These are phyloP conservation scores for Mortierella sp. DNA, from an alignment of 371 early-diverging fungal genomes.

Conservation along the genomic window DNA sequence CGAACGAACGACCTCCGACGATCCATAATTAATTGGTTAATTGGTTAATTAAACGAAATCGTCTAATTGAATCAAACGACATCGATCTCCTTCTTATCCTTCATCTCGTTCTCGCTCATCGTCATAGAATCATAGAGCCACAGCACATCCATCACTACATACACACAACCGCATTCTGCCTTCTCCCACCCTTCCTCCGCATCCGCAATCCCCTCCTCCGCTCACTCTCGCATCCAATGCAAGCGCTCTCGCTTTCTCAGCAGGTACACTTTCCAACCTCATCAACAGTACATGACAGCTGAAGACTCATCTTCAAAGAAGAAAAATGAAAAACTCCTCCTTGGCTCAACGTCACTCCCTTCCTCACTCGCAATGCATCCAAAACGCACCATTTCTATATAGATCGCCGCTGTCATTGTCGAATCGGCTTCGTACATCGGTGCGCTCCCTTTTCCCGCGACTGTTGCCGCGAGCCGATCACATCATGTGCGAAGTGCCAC, in stretches of 20 bases:
- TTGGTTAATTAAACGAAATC: too few species aligned
- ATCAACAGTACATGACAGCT: neutral
- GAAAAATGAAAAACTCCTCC: neutral
- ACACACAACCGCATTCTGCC: too few species aligned
- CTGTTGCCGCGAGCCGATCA: constrained; percentile 21
- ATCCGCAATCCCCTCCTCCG: too few species aligned
- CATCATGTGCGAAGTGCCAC: constrained; percentile 29
- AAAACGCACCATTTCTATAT: neutral
- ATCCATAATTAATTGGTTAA: too few species aligned
- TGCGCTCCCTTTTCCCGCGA: constrained; percentile 30
- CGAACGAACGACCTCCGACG: too few species aligned
- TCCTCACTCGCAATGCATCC: neutral
- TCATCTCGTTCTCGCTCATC: too few species aligned
- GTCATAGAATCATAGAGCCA: too few species aligned
- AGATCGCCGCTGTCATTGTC: constrained; percentile 37
- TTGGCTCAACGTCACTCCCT: neutral
- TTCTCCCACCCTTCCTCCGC: neutral
- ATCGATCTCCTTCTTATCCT: too few species aligned
- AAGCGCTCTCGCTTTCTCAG: constrained; percentile 44
- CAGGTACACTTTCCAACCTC: constrained; percentile 24
- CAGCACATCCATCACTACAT: too few species aligned
- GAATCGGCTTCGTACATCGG: constrained; percentile 41
- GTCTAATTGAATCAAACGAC: too few species aligned
- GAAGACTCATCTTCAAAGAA: neutral
- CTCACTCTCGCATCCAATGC: constrained; percentile 36